Percentiles rank a stretch among this genome's conserved stretches.
Evolutionary conservation across 352 stramenopile genomes (phyloP).

Genomic region (Globisporangium spiculum): DNA sequence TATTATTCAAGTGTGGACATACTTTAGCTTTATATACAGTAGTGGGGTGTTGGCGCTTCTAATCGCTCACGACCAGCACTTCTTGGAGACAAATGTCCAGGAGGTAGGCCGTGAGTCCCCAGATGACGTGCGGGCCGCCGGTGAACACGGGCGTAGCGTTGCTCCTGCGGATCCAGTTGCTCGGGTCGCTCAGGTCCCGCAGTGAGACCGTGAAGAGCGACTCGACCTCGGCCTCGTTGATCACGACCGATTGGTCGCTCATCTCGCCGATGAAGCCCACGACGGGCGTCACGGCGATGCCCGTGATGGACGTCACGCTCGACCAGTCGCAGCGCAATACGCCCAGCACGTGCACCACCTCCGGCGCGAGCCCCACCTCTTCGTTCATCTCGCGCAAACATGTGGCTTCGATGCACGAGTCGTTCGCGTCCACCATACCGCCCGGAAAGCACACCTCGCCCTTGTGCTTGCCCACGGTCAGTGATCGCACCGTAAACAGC

Average conservation of each 20-base stretch:
- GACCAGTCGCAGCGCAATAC: constrained; percentile 96
- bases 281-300: constrained; percentile 97
- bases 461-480: constrained; percentile 91
- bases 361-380: constrained; percentile 90
- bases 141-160: constrained; percentile 93
- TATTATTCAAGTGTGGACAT: background rate
- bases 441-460: constrained; percentile 97
- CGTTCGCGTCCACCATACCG: constrained; percentile 91
- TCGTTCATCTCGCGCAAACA: constrained; percentile 97
- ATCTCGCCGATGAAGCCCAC: constrained; percentile 96
- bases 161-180: constrained; percentile 75
- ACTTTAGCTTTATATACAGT: background rate
- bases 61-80: constrained; percentile 44
- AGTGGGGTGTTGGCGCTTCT: background rate
- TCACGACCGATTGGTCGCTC: constrained; percentile 83
- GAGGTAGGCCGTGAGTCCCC: constrained; percentile 96
- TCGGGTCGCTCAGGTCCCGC: constrained; percentile 77
- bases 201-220: constrained; percentile 96
- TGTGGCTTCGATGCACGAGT: constrained; percentile 95
- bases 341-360: constrained; percentile 90
- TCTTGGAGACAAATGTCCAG: constrained; percentile 86
- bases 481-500: constrained; percentile 94
- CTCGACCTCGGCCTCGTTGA: constrained; percentile 95
- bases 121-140: constrained; percentile 94
- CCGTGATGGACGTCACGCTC: constrained; percentile 93